Conservation (phyloP, 805 yeast genomes). For the Pichia occidentalis region DNA sequence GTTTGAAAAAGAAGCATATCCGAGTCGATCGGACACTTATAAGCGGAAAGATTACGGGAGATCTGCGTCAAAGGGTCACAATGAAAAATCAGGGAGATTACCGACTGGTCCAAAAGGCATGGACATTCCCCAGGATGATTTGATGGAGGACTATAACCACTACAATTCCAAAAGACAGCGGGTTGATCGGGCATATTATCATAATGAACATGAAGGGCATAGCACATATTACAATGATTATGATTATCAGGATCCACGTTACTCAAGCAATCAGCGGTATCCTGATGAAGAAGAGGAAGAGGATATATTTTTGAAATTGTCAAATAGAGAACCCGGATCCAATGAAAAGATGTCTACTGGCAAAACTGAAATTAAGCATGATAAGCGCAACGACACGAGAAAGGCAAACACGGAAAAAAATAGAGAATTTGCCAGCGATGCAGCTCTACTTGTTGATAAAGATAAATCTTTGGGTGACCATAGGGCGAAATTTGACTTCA, state of each 20-base stretch:
- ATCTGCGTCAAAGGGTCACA: not conserved
- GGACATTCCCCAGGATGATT: not conserved
- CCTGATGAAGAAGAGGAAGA: conserved; percentile 10
- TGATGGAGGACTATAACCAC: not conserved
- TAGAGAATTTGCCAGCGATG: too few species aligned
- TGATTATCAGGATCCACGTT: not conserved
- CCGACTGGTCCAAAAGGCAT: conserved; percentile 16
- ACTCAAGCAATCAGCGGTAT: not conserved
- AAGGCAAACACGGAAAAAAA: not conserved
- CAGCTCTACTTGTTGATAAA: too few species aligned
- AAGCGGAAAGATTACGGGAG: too few species aligned
- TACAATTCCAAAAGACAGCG: not conserved
- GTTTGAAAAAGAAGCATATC: too few species aligned
- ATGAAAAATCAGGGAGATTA: conserved; percentile 1
- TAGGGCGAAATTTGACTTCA: not conserved
- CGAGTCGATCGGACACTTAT: too few species aligned
- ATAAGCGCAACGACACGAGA: too few species aligned
- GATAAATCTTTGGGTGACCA: too few species aligned
- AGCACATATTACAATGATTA: not conserved
- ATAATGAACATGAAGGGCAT: not conserved
- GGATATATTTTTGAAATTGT: conserved; percentile 10
- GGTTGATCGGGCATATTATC: not conserved
- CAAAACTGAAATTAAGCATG: too few species aligned
- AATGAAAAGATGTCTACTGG: not conserved
- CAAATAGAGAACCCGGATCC: not conserved